phyloP scores from a whole-genome alignment of 768 basidiomycete species.

The Lentinula lateritia region DNA sequence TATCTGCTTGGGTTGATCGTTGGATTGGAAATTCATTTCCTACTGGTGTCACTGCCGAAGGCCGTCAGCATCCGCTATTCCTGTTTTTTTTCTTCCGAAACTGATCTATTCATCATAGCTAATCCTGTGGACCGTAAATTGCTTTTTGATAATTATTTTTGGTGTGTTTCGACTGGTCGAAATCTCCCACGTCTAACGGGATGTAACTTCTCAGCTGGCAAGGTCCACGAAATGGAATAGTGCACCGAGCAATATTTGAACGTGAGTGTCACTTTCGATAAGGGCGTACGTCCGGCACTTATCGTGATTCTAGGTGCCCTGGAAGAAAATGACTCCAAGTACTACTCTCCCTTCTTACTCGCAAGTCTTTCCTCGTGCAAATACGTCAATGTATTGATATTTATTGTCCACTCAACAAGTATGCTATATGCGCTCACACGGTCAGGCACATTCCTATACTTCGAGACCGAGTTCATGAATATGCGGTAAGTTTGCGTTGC shows the following conservation, averaged over 20 bases:
- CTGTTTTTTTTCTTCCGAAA: not conserved
- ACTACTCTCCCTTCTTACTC: conserved; percentile 6
- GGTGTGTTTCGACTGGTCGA: not conserved
- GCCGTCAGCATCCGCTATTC: not conserved
- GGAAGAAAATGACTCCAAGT: conserved; percentile 4
- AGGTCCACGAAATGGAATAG: conserved; percentile 6
- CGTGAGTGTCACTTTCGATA: not conserved
- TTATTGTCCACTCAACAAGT: not conserved
- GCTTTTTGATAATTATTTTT: conserved; percentile 9
- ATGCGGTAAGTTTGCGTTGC: conserved; percentile 4
- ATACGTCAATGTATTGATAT: not conserved
- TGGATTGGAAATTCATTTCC: conserved; percentile 2
- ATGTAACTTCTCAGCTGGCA: conserved; percentile 5
- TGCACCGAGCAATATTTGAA: conserved; percentile 7
- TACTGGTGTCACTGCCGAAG: not conserved
- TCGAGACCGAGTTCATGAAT: conserved; percentile 2
- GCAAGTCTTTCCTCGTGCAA: not conserved
- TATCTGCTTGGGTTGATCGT: conserved; percentile 4
- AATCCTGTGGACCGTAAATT: not conserved
- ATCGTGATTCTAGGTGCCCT: conserved; percentile 2
- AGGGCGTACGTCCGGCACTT: not conserved
- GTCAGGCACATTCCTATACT: conserved; percentile 6
- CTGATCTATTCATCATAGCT: not conserved
- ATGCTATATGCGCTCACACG: conserved; percentile 7
- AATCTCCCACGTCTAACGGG: not conserved